Evolutionary conservation across 108 stramenopile genomes (phyloP).

Genomic region (Conticribra guillardii): DNA sequence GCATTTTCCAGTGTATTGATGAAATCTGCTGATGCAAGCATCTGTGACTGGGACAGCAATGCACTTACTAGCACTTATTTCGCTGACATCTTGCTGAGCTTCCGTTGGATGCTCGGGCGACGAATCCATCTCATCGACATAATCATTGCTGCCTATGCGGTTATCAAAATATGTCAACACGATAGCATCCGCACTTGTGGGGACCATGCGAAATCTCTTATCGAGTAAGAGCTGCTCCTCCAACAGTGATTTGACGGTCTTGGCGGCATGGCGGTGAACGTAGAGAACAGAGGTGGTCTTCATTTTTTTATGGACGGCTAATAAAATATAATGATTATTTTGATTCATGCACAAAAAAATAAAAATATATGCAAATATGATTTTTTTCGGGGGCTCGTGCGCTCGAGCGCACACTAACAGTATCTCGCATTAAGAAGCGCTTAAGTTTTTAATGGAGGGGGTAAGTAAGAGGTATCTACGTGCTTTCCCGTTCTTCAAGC

Average conservation of each 20-base stretch:
- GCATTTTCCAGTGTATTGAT: conserved; percentile 19
- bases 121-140: background rate
- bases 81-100: background rate
- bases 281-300: conserved; percentile 34
- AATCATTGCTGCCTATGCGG: background rate
- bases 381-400: no score
- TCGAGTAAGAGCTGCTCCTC: conserved; percentile 51
- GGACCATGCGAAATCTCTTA: conserved; percentile 74
- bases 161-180: background rate
- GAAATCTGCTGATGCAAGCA: conserved; percentile 11
- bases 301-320: no score
- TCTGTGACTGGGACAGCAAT: conserved; percentile 44
- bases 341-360: no score
- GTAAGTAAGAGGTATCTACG: no score
- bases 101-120: background rate
- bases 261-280: conserved; percentile 58
- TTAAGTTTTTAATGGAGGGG: no score
- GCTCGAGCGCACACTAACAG: no score
- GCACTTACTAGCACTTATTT: conserved; percentile 15
- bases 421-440: no score
- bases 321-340: no score
- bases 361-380: no score
- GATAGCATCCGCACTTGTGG: conserved; percentile 14
- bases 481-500: no score
- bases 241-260: conserved; percentile 52